Evolutionary conservation across 768 basidiomycete species (phyloP), one percentile per base, ranked within the genome.

Genomic region (Rhodotorula sphaerocarpa): DNA sequence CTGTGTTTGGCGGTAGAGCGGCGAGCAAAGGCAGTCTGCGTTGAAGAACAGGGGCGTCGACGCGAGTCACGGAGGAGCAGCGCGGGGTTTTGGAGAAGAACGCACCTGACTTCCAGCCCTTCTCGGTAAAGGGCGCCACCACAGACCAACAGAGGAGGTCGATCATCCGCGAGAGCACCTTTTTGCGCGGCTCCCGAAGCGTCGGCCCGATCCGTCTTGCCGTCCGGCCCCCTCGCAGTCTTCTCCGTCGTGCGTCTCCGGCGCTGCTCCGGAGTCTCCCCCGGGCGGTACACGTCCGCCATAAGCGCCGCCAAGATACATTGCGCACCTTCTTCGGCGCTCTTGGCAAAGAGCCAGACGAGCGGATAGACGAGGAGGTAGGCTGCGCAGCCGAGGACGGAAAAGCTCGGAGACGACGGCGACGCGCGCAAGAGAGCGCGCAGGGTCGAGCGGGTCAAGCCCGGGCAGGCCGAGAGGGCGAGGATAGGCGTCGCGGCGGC

Each of bases 401-500:
- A 46, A 53, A 57, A 66, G 15, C 11, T 3, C 0, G 66, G 55
- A 3, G 59, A 55, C 1, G 44, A 21, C 7, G 47, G 27, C 21
- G 54, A 56, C 27, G 52, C 52, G 31, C 59, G 58, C 28, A 71
- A 44, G 12, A 47, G 50, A 10, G 55, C 30, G 41, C 30, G 30
- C 42, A 69, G 7, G 47, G 62, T 67, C 1, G 80, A 76, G 59
- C 87, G 80, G 70, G 84, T 84, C 55, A 90, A 79, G 1, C 88
- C 88, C 3, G 88, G 88, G 47, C 82, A 86, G 9, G 86, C 87
- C 28, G 80, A 80, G 20, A 87, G 79, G 5, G 85, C 78, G 30
- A 87, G 82, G 57, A 90, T 86, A 65, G 90, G 90, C 0, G 83
- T 81, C 61, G 85, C 57, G 31, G 56, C 20, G 50, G 68, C 6